phyloP scores from a whole-genome alignment of 1,284 basidiomycete species.

The Rhodofomes roseus region DNA sequence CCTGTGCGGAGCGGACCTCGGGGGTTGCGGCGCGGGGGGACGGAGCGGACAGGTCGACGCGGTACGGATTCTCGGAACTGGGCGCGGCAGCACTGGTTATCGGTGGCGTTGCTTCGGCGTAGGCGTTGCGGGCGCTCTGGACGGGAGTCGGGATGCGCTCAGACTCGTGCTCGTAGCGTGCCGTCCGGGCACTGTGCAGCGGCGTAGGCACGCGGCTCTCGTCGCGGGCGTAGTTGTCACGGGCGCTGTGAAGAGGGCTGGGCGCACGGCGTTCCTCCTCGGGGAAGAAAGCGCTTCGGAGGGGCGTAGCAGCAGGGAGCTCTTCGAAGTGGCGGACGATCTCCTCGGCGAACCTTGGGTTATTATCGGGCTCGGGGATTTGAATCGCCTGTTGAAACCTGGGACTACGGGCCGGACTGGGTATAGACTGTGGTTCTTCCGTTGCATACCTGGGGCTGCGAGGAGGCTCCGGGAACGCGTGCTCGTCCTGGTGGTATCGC shows the following conservation, averaged over 20 bases:
- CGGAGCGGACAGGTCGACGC: not conserved
- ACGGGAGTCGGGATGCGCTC: constrained; percentile 1
- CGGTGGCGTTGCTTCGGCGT: not conserved
- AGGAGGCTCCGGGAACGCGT: not conserved
- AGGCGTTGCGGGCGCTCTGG: not conserved
- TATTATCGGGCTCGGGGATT: not conserved
- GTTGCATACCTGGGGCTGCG: not conserved
- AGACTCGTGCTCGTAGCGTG: not conserved
- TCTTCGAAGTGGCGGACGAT: not conserved
- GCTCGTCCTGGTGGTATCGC: not conserved
- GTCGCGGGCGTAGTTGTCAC: not conserved
- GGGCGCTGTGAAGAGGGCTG: not conserved
- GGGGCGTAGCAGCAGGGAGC: not conserved
- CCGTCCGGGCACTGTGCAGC: not conserved
- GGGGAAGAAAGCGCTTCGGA: not conserved
- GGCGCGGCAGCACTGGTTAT: not conserved
- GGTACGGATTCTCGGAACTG: not conserved
- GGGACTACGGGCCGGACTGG: not conserved
- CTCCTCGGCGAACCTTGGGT: not conserved
- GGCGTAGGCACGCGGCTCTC: not conserved
- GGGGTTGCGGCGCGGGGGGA: not conserved
- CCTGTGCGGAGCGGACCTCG: not conserved
- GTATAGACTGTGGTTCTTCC: not conserved
- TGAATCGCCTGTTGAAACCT: not conserved
- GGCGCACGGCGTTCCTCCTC: not conserved